Base-by-base conservation (phyloP, 805 yeast species). In the Jamesozyma hellenica region DNA sequence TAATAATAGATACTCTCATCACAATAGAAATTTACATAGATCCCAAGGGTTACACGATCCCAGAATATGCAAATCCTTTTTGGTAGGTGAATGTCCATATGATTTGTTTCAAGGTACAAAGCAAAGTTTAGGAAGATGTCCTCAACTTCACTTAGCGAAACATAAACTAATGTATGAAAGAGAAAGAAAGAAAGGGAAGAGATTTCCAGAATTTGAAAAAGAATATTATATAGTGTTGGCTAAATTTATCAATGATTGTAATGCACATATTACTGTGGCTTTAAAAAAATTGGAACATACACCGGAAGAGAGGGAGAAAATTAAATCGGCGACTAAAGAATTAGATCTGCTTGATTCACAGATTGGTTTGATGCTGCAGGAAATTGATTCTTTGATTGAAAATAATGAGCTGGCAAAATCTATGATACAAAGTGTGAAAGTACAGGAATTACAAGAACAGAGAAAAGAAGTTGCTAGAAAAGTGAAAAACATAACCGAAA, bases 81-180 rank as follows among this genome's bases (percentile, higher is more conserved):
- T 88, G n/a, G 84, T 85, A 13, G 95, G 92, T 0, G 72, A 74
- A 8, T 88, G 97, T 50, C 90, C 95, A 0, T 79, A 82, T 56
- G 96, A 87, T 46, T 58, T 87, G 35, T 83, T 88, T 53, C 70
- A 70, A 11, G 84, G 85, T 6, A 84, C 96, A 11, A 87, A 86
- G 56, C 82, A 81, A 53, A 84, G 82, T 53, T 61, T 83, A 46
- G 96, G 96, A 1, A 70, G 70, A 43, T 88, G 97, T 55, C 84
- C 85, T 0, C 72, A 71, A 48, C 60, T 79, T 15, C 96, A 88
- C 58, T 56, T 77, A 27, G 85, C 84, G 48, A 81, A 82, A 47
- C 77, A 78, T 53, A 81, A 77, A 55, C 58, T 83, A 13, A 77
- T 82, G 46, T 87, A 82, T 49, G 81, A 81, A 49, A 64, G 68